Evolutionary conservation across 2,329 filamentous ascomycete genomes (phyloP).

Genomic region (Cladosporium phlei): DNA sequence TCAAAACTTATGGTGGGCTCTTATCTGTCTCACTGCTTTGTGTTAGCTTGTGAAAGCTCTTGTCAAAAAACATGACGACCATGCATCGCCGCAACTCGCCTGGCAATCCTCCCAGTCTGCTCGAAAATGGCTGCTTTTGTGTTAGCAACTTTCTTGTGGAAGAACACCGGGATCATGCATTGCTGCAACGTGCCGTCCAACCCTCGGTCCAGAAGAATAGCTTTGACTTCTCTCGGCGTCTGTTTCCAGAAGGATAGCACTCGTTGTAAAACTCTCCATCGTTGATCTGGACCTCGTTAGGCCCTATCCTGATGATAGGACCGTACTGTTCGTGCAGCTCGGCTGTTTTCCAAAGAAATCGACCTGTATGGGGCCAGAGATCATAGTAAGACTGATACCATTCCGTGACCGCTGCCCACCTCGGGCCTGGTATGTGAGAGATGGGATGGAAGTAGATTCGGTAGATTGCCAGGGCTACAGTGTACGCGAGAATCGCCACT

Average conservation of each 20-base stretch:
- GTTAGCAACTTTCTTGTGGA: too few species aligned
- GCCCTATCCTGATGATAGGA: conserved; percentile 44
- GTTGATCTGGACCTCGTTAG: conserved; percentile 33
- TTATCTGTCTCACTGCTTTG: not conserved
- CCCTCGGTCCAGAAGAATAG: conserved; percentile 4
- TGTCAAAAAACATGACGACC: too few species aligned
- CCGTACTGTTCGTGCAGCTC: conserved; percentile 43
- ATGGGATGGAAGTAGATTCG: conserved; percentile 34
- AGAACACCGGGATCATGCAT: too few species aligned
- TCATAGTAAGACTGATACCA: conserved; percentile 29
- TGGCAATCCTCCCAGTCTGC: not conserved
- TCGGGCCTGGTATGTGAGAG: conserved; percentile 31
- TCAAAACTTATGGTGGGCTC: too few species aligned
- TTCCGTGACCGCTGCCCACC: conserved; percentile 24
- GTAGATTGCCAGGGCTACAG: conserved; percentile 20
- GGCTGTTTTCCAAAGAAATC: conserved; percentile 24
- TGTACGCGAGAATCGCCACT: not conserved
- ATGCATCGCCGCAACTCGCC: not conserved
- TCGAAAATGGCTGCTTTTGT: too few species aligned
- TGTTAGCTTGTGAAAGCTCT: not conserved
- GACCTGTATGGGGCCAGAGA: conserved; percentile 3
- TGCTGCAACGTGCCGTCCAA: too few species aligned
- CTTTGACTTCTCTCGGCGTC: conserved; percentile 1
- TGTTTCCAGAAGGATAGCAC: not conserved
- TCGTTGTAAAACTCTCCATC: conserved; percentile 7